Evolutionary conservation across 495 filamentous ascomycete genomes (phyloP), one percentile per base, ranked within the genome.

Genomic region (Penicillium taxi): DNA sequence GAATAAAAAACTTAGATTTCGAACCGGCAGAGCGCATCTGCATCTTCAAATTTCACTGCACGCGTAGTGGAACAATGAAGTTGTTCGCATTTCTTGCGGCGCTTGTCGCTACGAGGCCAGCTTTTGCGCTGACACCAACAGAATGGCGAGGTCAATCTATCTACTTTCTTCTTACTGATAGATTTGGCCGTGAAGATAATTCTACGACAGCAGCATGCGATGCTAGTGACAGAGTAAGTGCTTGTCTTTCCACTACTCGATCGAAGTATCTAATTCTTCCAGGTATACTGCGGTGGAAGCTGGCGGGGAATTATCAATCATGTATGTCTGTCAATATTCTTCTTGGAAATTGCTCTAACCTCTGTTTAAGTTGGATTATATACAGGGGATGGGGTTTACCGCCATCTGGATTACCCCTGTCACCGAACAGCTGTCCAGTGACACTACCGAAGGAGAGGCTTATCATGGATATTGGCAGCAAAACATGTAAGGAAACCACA

Each of bases 341-440:
- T 26, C 17, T 1, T 28, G 1, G 1, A 16, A 6, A 17, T 6
- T 25, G 11, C 29, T 9, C 9, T 33, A 11, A 32, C 31, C 35
- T 1, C 33, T 6, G 4, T n/a, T n/a, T 17, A 50, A 66, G 55
- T 43, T 70, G 30, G 63, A 68, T 30, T 70, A 68, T 32, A 68
- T 90, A 52, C 73, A 86, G 46, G 68, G 68, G 27, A 82, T 90
- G 78, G 84, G 85, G 14, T 88, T 90, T 42, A 81, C 80, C 31
- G 82, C 84, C 9, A 72, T 89, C 28, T 90, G 84, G 85, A 91
- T 89, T 39, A 82, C 81, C 0, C 86, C 84, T 0, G 64, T 90
- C 8, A 82, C 81, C 11, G 63, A 68, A 31, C 74, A 86, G 34
- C 48, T 86, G 6, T 49, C 70, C 0, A 59, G 63, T 9, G 56